Conservation (phyloP, 2,329 filamentous ascomycete species). For the Aspergillus sojae region DNA sequence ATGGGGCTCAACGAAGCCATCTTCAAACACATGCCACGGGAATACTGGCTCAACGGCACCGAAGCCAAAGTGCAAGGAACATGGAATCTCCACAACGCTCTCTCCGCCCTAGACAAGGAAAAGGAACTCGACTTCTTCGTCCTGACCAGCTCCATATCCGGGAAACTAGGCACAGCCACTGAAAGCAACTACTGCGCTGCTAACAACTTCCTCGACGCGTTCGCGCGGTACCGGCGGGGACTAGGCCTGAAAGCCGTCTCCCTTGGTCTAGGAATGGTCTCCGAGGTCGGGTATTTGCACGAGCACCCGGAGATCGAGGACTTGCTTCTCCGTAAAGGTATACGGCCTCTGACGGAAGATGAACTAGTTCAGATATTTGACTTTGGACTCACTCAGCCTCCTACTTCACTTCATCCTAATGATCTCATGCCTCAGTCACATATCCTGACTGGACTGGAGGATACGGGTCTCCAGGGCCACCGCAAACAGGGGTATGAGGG, state of each 20-base stretch:
- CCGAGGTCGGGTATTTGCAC: neutral
- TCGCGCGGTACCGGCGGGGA: neutral
- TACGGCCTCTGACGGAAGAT: neutral
- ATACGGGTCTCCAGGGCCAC: neutral
- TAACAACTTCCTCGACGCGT: conserved; percentile 1
- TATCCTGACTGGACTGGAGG: neutral
- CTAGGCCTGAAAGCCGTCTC: neutral
- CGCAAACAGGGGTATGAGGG: neutral
- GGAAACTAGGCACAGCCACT: neutral
- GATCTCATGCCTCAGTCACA: neutral
- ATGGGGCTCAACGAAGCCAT: too few species aligned
- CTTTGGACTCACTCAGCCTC: neutral
- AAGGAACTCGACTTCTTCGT: conserved; percentile 7
- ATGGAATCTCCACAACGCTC: neutral
- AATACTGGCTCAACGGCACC: neutral
- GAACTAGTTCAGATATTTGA: neutral
- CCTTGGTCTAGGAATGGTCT: neutral
- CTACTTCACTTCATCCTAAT: neutral
- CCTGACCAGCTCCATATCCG: neutral
- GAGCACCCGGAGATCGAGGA: neutral
- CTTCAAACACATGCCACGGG: neutral
- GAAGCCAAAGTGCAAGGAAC: neutral
- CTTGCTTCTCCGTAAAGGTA: neutral
- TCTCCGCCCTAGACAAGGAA: too few species aligned
- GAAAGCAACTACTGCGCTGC: conserved; percentile 2